phyloP scores from a whole-genome alignment of 768 basidiomycete species.

The Amanita subjunquillea region DNA sequence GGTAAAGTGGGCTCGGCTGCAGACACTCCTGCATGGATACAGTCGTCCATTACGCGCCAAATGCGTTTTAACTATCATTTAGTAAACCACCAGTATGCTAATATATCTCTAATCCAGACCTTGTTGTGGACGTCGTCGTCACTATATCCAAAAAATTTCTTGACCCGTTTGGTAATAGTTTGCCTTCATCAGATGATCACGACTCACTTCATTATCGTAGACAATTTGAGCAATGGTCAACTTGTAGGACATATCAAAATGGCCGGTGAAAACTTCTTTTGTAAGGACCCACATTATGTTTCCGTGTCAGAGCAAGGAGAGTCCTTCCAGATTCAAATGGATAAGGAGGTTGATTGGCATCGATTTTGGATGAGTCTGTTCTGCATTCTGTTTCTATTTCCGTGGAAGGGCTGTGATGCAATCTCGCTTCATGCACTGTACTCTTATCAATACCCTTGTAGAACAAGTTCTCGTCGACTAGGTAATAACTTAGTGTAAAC shows the following conservation, averaged over 20 bases:
- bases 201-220: conserved; percentile 72
- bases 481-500: conserved; percentile 1
- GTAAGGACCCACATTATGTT: conserved; percentile 51
- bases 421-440: conserved; percentile 68
- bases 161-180: background rate
- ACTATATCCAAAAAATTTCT: conserved; percentile 61
- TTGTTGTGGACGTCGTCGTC: conserved; percentile 69
- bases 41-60: conserved; percentile 90
- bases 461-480: conserved; percentile 89
- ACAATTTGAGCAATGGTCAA: conserved; percentile 92
- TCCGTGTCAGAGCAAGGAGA: conserved; percentile 64
- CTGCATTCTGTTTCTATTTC: background rate
- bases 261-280: no score
- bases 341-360: conserved; percentile 59
- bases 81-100: background rate
- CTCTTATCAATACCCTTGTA: conserved; percentile 87
- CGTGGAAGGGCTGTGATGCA: conserved; percentile 49
- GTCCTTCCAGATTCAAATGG: conserved; percentile 73
- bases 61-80: conserved; percentile 51
- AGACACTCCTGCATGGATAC: conserved; percentile 80
- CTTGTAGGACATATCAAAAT: conserved; percentile 24
- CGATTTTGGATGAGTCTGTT: conserved; percentile 5
- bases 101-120: conserved; percentile 22
- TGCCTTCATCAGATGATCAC: background rate
- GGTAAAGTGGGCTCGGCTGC: conserved; percentile 73